Percentiles rank a stretch among this genome's conserved stretches.
These are phyloP conservation scores for Tagetes erecta DNA, from an alignment of 129 eudicot genomes.

Conservation along the genomic window DNA sequence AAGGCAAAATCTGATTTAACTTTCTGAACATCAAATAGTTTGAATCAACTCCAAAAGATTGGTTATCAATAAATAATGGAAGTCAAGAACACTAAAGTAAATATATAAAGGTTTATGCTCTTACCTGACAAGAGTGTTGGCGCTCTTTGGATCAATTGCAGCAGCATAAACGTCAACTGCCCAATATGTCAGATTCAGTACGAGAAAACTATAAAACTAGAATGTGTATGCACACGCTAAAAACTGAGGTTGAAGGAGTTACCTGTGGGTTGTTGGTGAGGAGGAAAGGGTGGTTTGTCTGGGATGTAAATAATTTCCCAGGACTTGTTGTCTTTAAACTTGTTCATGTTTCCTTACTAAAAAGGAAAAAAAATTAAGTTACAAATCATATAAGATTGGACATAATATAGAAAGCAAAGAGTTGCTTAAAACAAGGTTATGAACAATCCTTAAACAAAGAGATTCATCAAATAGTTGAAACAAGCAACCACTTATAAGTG, in stretches of 20 bases:
- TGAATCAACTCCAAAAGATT: not conserved
- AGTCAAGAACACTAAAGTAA: constrained; percentile 6
- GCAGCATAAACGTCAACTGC: constrained; percentile 73
- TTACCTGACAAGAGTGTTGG: constrained; percentile 82
- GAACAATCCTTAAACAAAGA: too few species aligned
- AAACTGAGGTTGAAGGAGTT: constrained; percentile 20
- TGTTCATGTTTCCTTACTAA: constrained; percentile 26
- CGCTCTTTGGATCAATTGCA: constrained; percentile 61
- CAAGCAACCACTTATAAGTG: too few species aligned
- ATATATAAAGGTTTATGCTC: constrained; percentile 1
- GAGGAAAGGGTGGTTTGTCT: constrained; percentile 63
- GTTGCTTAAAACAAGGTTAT: too few species aligned
- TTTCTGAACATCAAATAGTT: constrained; percentile 50
- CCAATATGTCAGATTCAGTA: constrained; percentile 19
- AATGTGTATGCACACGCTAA: not conserved
- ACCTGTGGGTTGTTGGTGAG: constrained; percentile 80
- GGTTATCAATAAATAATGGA: not conserved
- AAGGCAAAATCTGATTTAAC: constrained; percentile 67
- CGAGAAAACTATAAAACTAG: not conserved
- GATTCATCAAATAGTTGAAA: too few species aligned
- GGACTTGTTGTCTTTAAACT: constrained; percentile 23
- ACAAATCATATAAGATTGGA: too few species aligned
- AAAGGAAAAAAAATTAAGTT: not conserved
- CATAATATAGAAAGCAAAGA: too few species aligned
- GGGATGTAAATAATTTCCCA: constrained; percentile 82